Conservation (phyloP, 2,329 filamentous ascomycete species). For the Trichoderma aggressivum region DNA sequence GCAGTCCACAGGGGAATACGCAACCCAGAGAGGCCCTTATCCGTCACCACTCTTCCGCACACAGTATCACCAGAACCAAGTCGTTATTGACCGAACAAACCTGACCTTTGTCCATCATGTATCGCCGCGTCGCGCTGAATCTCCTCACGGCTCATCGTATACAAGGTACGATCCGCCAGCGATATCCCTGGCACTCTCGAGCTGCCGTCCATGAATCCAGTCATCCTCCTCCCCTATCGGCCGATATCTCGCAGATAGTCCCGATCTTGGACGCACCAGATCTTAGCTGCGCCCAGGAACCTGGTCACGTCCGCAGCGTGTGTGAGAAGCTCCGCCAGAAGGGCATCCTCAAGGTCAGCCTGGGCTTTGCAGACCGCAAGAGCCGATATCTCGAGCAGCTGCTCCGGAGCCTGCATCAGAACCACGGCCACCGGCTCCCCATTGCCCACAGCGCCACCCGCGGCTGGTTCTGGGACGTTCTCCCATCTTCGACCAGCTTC, state of each 20-base stretch:
- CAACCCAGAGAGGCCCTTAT: background rate
- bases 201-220: background rate
- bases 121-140: background rate
- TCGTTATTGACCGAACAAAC: background rate
- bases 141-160: background rate
- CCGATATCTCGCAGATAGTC: background rate
- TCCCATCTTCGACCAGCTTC: slow-evolving; percentile 29
- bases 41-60: background rate
- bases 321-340: slow-evolving; percentile 19
- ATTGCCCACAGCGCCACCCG: slow-evolving; percentile 39
- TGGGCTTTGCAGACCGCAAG: slow-evolving; percentile 32
- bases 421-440: slow-evolving; percentile 36
- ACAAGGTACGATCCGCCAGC: background rate
- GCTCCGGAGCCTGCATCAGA: slow-evolving; percentile 32
- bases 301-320: slow-evolving; percentile 22
- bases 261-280: slow-evolving; percentile 20
- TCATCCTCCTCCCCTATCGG: background rate
- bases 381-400: slow-evolving; percentile 36
- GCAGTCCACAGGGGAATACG: background rate
- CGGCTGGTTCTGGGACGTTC: slow-evolving; percentile 46
- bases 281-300: slow-evolving; percentile 20
- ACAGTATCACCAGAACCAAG: background rate
- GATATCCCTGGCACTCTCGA: background rate
- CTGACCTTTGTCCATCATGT: background rate
- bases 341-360: slow-evolving; percentile 37